Evolutionary conservation across 2,329 filamentous ascomycete genomes (phyloP), one percentile per base, ranked within the genome.

Genomic region (Ophiostoma piceae): DNA sequence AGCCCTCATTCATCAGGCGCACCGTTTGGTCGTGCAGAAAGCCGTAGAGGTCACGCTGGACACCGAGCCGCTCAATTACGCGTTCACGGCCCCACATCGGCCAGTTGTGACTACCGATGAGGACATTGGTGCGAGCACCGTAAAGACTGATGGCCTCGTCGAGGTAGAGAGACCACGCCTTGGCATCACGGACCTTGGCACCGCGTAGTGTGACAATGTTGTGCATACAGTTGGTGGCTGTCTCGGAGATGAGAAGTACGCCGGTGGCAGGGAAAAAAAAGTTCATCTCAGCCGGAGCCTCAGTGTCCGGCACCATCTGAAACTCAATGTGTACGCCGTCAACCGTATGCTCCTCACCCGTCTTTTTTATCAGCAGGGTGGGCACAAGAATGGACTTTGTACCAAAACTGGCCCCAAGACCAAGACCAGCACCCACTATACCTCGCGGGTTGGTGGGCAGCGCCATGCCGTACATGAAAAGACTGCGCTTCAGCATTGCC

Each of bases 271-370:
- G 22, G 37, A 70, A 67, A 29, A 67, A 70, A 12, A 70, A 37
- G 51, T 70, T 70, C 51, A 70, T 47, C 68, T 70, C 68, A 39
- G 68, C 68, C 16, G 68, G 68, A 8, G 68, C 68, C 68, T 70
- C 68, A 4, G 68, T 70, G 51, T 70, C 68, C 11, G 68, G 68
- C 3, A 70, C 68, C 68, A 70, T 70, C 65, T 70, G 68, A 37
- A 70, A 70, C 3, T 66, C 39, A 19, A 70, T 67, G 26, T 22
- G 37, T 35, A 70, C 68, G 26, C 68, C 68, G 51, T 70, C 68
- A 11, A 70, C 7, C 14, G 47, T 32, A 51, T 67, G 64, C 32
- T 57, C 65, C 11, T 69, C 68, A 35, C 68, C 68, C 37, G 65
- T 37, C 37, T 70, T 67, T 22, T 41, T 9, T 8, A 66, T 47